These are phyloP conservation scores for Kazachstania bromeliacearum DNA, from an alignment of 805 yeast species.

Conservation along the genomic window DNA sequence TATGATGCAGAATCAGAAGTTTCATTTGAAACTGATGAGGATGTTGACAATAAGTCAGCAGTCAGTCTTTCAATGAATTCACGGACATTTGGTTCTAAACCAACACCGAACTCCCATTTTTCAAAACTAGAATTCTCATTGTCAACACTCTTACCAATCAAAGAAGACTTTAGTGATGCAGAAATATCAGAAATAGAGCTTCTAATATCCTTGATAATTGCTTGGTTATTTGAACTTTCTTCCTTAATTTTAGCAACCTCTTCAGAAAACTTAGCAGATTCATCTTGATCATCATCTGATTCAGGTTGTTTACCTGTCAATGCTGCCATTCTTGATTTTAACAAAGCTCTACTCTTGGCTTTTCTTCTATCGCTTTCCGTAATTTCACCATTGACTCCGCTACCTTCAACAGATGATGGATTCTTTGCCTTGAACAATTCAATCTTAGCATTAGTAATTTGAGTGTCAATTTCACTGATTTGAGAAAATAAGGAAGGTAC, in stretches of 20 bases:
- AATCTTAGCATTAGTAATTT: conserved; percentile 57
- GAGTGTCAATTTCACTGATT: conserved; percentile 55
- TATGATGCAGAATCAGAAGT: conserved; percentile 1
- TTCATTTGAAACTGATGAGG: neutral
- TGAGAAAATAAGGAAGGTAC: conserved; percentile 63
- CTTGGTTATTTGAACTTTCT: conserved; percentile 47
- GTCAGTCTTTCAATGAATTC: conserved; percentile 50
- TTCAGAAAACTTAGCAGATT: conserved; percentile 17
- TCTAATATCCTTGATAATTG: conserved; percentile 60
- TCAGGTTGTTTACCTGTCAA: conserved; percentile 39
- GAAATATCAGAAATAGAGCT: conserved; percentile 52
- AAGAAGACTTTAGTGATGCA: conserved; percentile 30
- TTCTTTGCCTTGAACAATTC: conserved; percentile 55
- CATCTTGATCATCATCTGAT: conserved; percentile 3
- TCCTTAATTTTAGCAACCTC: conserved; percentile 40
- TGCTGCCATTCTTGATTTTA: conserved; percentile 85
- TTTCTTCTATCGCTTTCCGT: conserved; percentile 77
- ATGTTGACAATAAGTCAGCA: neutral
- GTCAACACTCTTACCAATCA: conserved; percentile 16
- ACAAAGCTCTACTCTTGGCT: conserved; percentile 67
- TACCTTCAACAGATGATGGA: conserved; percentile 67
- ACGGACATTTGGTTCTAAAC: conserved; percentile 56
- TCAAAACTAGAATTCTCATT: conserved; percentile 43
- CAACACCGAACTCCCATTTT: conserved; percentile 77
- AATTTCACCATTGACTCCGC: conserved; percentile 79